These are phyloP conservation scores for Teunomyces cretensis DNA, from an alignment of 805 yeast genomes.

Conservation along the genomic window DNA sequence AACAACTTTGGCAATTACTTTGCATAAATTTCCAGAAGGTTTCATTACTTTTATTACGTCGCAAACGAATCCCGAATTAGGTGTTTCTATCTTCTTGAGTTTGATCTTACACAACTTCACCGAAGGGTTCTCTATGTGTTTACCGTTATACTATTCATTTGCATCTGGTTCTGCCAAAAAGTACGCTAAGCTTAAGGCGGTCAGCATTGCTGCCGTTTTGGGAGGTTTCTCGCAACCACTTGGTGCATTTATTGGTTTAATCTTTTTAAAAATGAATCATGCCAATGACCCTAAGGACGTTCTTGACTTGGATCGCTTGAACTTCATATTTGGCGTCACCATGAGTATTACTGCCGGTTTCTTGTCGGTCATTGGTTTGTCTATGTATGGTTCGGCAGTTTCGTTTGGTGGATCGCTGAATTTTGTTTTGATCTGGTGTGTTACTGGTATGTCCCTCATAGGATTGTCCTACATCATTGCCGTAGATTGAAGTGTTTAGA, in stretches of 20 bases:
- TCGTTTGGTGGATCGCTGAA: slow-evolving; percentile 74
- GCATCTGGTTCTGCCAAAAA: slow-evolving; percentile 42
- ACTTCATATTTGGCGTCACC: slow-evolving; percentile 57
- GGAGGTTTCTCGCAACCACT: slow-evolving; percentile 88
- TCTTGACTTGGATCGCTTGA: slow-evolving; percentile 31
- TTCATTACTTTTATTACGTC: slow-evolving; percentile 82
- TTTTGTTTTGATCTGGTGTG: slow-evolving; percentile 56
- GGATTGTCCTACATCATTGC: slow-evolving; percentile 43
- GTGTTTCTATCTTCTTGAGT: slow-evolving; percentile 79
- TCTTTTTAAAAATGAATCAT: slow-evolving; percentile 40
- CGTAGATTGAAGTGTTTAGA: background rate
- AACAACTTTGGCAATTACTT: slow-evolving; percentile 79
- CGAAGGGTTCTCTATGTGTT: slow-evolving; percentile 92
- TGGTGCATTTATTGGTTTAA: slow-evolving; percentile 76
- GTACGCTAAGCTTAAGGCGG: slow-evolving; percentile 51
- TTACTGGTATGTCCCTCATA: slow-evolving; percentile 59
- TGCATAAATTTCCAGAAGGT: slow-evolving; percentile 96
- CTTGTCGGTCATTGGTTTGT: slow-evolving; percentile 73
- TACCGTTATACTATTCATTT: slow-evolving; percentile 82
- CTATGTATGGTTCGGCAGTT: slow-evolving; percentile 83
- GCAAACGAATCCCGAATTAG: slow-evolving; percentile 60
- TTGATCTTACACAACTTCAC: slow-evolving; percentile 86
- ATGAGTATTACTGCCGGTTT: slow-evolving; percentile 83
- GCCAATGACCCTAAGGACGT: slow-evolving; percentile 26
- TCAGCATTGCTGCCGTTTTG: slow-evolving; percentile 60